These are phyloP conservation scores for Lachancea quebecensis DNA, from an alignment of 805 yeast genomes.

Conservation along the genomic window DNA sequence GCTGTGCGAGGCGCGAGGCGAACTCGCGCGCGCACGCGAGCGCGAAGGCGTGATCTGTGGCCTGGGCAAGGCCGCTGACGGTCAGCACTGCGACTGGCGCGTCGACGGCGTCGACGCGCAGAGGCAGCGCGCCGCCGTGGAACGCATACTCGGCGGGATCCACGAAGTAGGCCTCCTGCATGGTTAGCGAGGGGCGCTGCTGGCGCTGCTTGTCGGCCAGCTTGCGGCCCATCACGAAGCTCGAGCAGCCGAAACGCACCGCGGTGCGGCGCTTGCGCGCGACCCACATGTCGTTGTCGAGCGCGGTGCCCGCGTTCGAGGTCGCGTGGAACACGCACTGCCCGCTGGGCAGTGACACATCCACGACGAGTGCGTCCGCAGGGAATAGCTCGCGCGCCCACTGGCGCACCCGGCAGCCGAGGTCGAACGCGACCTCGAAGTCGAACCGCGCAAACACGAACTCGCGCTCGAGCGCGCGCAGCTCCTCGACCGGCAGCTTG, in stretches of 20 bases:
- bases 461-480: conserved; percentile 13
- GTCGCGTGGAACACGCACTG: conserved; percentile 40
- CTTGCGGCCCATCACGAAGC: conserved; percentile 38
- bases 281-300: conserved; percentile 53
- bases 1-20: conserved; percentile 8
- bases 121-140: conserved; percentile 54
- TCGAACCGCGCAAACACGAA: conserved; percentile 17
- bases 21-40: conserved; percentile 15
- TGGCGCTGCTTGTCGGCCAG: conserved; percentile 29
- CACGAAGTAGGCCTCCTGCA: conserved; percentile 36
- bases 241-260: conserved; percentile 41
- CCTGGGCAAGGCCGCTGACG: conserved; percentile 50
- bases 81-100: conserved; percentile 43
- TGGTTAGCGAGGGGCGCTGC: conserved; percentile 19
- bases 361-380: conserved; percentile 39
- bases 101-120: conserved; percentile 31
- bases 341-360: conserved; percentile 40
- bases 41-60: conserved; percentile 48
- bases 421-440: conserved; percentile 38
- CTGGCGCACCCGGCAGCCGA: conserved; percentile 39
- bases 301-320: conserved; percentile 33
- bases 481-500: conserved; percentile 10
- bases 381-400: conserved; percentile 28
- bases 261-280: conserved; percentile 43
- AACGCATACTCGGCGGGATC: conserved; percentile 40